Evolutionary conservation across 2,329 filamentous ascomycete genomes (phyloP), one percentile per base, ranked within the genome.

Genomic region (Bipolaris bicolor): DNA sequence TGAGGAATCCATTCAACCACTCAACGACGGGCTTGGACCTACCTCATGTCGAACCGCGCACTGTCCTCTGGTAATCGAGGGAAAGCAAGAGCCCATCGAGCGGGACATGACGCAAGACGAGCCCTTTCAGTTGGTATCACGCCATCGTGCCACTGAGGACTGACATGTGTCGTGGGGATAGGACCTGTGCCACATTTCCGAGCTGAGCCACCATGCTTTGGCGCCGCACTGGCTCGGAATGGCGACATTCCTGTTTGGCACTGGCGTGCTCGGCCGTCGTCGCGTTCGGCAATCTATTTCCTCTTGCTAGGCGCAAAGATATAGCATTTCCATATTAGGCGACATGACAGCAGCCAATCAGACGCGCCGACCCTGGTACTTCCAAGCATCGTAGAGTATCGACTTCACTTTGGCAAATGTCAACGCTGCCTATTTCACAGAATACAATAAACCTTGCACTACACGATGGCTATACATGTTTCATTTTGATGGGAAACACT

Each of bases 291-390:
- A 57, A 55, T 61, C 24, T 57, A 52, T 47, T 41, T 20, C 52
- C 26, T 49, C 47, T 57, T 45, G 51, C 52, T 54, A 48, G 39
- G 29, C 41, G 40, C 40, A 43, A 26, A 20, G 20, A 41, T 59
- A 65, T 63, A 65, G 60, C 57, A 67, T 48, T 48, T 58, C 56
- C 58, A 71, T 36, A 70, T 70, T 69, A 64, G 62, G 49, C 49
- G 18, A 33, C 37, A 24, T 39, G 5, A 18, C 24, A 44, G 18
- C 53, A 44, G 54, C 68, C 69, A 71, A 70, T 66, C 60, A 66
- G 45, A 58, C 33, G 7, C 22, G 5, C 34, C 13, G 16, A 20
- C 22, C 45, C 41, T 24, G 49, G 18, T 45, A 58, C 39, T 37
- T 41, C 43, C 59, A 68, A 71, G 67, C 40, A 69, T 37, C 7